A percentile compares a stretch with the other conserved stretches of the same genome.
Conservation (phyloP, 331 rosid species). For the Rosa hybrid region DNA sequence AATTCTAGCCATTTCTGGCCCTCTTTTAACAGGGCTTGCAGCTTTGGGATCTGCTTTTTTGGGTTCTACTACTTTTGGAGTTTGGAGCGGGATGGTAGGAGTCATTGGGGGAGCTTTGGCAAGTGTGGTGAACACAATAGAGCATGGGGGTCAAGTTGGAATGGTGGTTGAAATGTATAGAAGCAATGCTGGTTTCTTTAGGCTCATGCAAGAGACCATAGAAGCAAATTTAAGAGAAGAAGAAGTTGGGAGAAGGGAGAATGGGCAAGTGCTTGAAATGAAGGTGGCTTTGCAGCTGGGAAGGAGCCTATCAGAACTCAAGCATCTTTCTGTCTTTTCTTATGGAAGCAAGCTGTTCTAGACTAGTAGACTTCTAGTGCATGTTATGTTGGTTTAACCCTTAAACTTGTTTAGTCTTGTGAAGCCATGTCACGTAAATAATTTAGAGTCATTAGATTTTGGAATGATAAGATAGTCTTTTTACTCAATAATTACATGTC, state of each 20-base stretch:
- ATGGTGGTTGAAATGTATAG: slow-evolving; percentile 82
- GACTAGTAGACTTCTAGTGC: background rate
- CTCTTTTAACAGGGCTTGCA: slow-evolving; percentile 59
- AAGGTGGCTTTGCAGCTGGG: slow-evolving; percentile 43
- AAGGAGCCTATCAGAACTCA: slow-evolving; percentile 21
- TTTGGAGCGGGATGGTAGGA: slow-evolving; percentile 41
- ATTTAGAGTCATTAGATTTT: no score
- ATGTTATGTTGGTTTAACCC: background rate
- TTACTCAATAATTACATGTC: no score
- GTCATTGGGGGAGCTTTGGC: slow-evolving; percentile 67
- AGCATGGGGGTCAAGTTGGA: slow-evolving; percentile 75
- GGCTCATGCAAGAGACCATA: slow-evolving; percentile 35
- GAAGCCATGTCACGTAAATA: no score
- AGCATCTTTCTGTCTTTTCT: background rate
- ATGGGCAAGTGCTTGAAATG: slow-evolving; percentile 39
- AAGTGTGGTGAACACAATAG: slow-evolving; percentile 42
- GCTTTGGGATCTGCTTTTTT: slow-evolving; percentile 47
- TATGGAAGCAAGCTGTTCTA: background rate
- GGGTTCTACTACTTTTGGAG: slow-evolving; percentile 24
- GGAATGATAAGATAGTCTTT: no score
- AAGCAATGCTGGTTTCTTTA: slow-evolving; percentile 56
- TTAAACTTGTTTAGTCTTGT: no score
- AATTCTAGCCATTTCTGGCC: slow-evolving; percentile 65
- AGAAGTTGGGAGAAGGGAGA: slow-evolving; percentile 38
- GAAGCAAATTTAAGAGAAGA: slow-evolving; percentile 19